A percentile compares a stretch with the other conserved stretches of the same genome.
These are phyloP conservation scores for Phaseolus lunatus DNA, from an alignment of 306 rosid species.

Conservation along the genomic window DNA sequence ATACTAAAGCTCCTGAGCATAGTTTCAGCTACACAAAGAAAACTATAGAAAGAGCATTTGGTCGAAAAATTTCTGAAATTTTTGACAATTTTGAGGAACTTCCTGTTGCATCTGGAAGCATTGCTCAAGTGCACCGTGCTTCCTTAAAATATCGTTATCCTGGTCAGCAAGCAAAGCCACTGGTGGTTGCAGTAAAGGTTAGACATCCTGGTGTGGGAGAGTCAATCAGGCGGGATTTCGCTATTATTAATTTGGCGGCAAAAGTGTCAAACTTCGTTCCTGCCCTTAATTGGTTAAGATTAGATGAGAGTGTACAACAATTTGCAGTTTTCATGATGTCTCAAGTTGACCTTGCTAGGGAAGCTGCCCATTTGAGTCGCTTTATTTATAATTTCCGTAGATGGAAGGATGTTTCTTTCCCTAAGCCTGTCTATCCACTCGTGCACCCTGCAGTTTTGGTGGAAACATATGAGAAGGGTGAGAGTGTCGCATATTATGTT, in stretches of 20 bases:
- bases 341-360: slow-evolving; percentile 99
- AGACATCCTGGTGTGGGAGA: slow-evolving; percentile 99
- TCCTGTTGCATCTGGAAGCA: slow-evolving; percentile 99
- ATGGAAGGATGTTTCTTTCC: slow-evolving; percentile 98
- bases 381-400: slow-evolving; percentile 89
- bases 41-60: slow-evolving; percentile 91
- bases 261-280: slow-evolving; percentile 81
- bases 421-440: slow-evolving; percentile 95
- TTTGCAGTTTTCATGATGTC: slow-evolving; percentile 99
- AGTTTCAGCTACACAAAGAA: slow-evolving; percentile 88
- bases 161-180: slow-evolving; percentile 80
- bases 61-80: slow-evolving; percentile 83
- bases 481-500: slow-evolving; percentile 86
- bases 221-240: slow-evolving; percentile 94
- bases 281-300: slow-evolving; percentile 88
- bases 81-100: slow-evolving; percentile 92
- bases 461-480: slow-evolving; percentile 96
- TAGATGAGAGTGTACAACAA: slow-evolving; percentile 99
- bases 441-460: slow-evolving; percentile 99
- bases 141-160: slow-evolving; percentile 82
- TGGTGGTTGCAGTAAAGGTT: slow-evolving; percentile 92
- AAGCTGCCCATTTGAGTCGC: slow-evolving; percentile 98
- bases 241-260: slow-evolving; percentile 77
- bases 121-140: slow-evolving; percentile 98
- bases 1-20: slow-evolving; percentile 95